Percentiles rank a stretch among this genome's conserved stretches.
Evolutionary conservation across 1,284 basidiomycete species (phyloP).

Genomic region (Tylopilus sp.): DNA sequence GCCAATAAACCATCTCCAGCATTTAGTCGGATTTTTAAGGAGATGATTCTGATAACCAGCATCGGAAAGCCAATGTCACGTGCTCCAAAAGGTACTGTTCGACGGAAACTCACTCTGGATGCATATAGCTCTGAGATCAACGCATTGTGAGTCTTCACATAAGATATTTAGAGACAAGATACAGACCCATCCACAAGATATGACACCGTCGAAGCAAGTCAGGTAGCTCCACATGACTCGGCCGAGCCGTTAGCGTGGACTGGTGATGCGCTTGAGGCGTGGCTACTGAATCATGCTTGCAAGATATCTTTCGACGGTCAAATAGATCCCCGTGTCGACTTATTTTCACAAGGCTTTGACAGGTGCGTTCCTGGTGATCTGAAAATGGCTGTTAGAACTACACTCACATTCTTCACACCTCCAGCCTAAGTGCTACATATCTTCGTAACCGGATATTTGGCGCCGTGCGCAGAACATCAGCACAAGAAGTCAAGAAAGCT

Average conservation of each 20-base stretch:
- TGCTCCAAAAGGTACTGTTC: too few relatives aligned
- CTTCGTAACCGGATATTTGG: slow-evolving; percentile 47
- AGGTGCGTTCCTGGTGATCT: slow-evolving; percentile 34
- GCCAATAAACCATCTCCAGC: too few relatives aligned
- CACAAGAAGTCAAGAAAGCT: slow-evolving; percentile 23
- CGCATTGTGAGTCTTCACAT: too few relatives aligned
- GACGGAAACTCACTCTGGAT: too few relatives aligned
- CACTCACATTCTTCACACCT: too few relatives aligned
- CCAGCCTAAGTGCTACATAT: slow-evolving; percentile 39
- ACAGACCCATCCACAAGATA: slow-evolving; percentile 31
- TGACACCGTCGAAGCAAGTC: slow-evolving; percentile 37
- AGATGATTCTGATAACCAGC: too few relatives aligned
- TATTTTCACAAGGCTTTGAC: slow-evolving; percentile 48
- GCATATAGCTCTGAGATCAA: too few relatives aligned
- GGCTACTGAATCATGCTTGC: slow-evolving; percentile 42
- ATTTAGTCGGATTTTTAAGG: too few relatives aligned
- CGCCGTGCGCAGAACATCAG: slow-evolving; percentile 36
- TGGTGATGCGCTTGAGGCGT: slow-evolving; percentile 31
- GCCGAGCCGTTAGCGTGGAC: slow-evolving; percentile 30
- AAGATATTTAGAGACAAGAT: too few relatives aligned
- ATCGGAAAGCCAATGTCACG: too few relatives aligned
- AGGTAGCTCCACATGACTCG: slow-evolving; percentile 17
- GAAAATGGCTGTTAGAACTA: too few relatives aligned
- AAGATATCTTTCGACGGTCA: slow-evolving; percentile 1
- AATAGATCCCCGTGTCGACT: slow-evolving; percentile 32